Evolutionary conservation across 2,329 filamentous ascomycete genomes (phyloP).

Genomic region (Neofusicoccum kwambonambiense): DNA sequence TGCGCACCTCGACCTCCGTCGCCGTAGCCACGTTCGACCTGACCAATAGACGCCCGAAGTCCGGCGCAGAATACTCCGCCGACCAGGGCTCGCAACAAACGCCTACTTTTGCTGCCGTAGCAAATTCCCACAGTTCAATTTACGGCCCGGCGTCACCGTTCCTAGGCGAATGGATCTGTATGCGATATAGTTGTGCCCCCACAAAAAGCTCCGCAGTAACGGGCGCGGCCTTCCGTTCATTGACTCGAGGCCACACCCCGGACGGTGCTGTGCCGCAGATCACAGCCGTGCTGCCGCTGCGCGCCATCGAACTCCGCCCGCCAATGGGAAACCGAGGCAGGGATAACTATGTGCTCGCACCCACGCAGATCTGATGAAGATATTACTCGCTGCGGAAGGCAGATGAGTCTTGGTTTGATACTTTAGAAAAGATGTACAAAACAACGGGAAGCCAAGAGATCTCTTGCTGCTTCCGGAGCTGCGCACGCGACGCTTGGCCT

Average conservation of each 20-base stretch:
- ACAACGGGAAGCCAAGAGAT: neutral
- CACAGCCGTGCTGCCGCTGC: conserved; percentile 2
- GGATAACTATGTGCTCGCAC: neutral
- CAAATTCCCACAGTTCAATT: neutral
- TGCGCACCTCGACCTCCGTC: neutral
- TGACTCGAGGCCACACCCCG: neutral
- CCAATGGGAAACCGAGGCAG: neutral
- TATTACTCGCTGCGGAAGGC: neutral
- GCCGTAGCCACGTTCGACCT: neutral
- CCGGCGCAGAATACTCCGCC: neutral
- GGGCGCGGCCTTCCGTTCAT: neutral
- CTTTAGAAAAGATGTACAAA: neutral
- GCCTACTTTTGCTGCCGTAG: neutral
- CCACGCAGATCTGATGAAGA: neutral
- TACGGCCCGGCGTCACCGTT: neutral
- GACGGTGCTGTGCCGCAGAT: conserved; percentile 10
- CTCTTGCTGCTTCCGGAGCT: neutral
- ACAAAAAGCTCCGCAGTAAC: neutral
- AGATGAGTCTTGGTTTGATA: neutral
- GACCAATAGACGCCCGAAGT: neutral
- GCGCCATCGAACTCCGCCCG: neutral
- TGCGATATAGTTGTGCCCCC: neutral
- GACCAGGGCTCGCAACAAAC: neutral
- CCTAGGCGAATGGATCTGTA: neutral
- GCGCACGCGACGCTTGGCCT: neutral